Conservation (phyloP, 257 asterid species). For the Penstemon barbatus region DNA sequence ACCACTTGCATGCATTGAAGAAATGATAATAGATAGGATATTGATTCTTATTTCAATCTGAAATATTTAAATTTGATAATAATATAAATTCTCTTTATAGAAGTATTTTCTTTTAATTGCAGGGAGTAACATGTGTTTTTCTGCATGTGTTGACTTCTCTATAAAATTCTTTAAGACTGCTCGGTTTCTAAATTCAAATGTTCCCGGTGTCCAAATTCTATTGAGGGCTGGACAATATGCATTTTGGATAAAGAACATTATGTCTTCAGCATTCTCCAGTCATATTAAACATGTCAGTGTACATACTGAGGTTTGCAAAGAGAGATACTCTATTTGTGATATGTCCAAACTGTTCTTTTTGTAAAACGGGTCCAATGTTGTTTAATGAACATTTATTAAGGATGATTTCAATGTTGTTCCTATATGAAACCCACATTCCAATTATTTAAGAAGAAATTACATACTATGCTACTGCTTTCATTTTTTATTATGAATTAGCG, state of each 20-base stretch:
- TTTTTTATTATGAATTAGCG: neutral
- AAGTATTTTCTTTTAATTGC: no score
- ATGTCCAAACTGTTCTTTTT: no score
- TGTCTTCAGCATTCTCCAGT: neutral
- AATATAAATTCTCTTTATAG: no score
- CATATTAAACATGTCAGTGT: neutral
- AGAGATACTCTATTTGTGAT: neutral
- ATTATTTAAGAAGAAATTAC: neutral
- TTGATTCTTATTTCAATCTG: no score
- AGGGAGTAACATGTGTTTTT: no score
- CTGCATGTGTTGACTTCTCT: no score
- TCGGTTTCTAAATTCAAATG: no score
- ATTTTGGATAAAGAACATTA: slow-evolving; percentile 5
- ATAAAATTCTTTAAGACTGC: no score
- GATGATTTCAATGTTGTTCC: slow-evolving; percentile 2
- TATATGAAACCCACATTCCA: neutral
- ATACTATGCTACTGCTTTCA: neutral
- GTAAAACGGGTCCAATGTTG: no score
- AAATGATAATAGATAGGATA: no score
- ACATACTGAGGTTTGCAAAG: neutral
- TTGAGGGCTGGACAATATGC: neutral
- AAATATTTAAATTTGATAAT: no score
- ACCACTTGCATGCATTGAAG: no score
- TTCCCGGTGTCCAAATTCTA: neutral
- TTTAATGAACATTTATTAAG: neutral